These are phyloP conservation scores for Circinella umbellata DNA, from an alignment of 371 early-diverging fungal species.

Conservation along the genomic window DNA sequence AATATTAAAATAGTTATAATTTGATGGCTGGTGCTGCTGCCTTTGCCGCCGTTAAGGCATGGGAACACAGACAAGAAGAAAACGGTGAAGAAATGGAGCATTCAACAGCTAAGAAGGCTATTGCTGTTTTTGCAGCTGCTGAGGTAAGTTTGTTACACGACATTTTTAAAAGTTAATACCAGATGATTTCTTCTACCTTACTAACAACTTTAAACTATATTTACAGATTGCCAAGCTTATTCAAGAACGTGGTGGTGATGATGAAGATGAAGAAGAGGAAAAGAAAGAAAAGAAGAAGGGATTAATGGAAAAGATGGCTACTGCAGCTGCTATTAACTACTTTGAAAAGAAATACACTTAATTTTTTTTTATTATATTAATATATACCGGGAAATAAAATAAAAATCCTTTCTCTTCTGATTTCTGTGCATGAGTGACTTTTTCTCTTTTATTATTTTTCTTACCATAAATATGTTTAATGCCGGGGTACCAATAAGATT, in stretches of 20 bases:
- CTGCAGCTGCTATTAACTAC: slow-evolving; percentile 23
- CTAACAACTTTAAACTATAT: neutral
- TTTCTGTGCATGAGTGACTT: slow-evolving; percentile 1
- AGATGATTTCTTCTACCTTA: too few relatives aligned
- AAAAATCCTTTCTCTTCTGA: too few relatives aligned
- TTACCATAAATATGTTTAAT: neutral
- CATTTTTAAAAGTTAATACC: slow-evolving; percentile 15
- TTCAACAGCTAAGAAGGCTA: slow-evolving; percentile 51
- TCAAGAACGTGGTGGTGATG: slow-evolving; percentile 31
- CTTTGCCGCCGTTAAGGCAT: slow-evolving; percentile 58
- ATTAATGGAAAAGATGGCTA: slow-evolving; percentile 24
- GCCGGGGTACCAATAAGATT: neutral
- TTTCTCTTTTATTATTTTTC: neutral
- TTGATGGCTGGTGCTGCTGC: slow-evolving; percentile 67
- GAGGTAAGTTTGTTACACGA: slow-evolving; percentile 33
- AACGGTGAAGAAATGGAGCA: slow-evolving; percentile 43
- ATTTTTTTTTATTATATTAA: neutral
- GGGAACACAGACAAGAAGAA: slow-evolving; percentile 46
- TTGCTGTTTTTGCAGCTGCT: slow-evolving; percentile 56
- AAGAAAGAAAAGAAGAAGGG: slow-evolving; percentile 19
- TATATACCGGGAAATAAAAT: neutral
- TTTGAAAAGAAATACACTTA: slow-evolving; percentile 21
- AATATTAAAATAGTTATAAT: slow-evolving; percentile 39
- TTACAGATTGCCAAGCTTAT: slow-evolving; percentile 39
- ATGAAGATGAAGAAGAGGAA: slow-evolving; percentile 23